Evolutionary conservation across 176 grass and related monocot species (phyloP).

Genomic region (Puya raimondii): DNA sequence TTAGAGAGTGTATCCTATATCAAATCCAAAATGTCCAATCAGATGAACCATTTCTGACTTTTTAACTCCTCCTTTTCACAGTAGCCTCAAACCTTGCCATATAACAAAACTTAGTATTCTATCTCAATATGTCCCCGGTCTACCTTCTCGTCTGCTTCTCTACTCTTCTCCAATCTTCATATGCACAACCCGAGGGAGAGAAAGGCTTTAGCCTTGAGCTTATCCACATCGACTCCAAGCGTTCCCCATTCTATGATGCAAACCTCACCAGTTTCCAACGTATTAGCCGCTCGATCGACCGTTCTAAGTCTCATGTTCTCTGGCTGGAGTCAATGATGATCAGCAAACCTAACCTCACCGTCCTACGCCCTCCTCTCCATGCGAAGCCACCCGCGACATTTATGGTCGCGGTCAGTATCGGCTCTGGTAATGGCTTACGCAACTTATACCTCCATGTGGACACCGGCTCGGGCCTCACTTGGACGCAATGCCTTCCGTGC

Average conservation of each 20-base stretch:
- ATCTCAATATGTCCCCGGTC: not conserved
- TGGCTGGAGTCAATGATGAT: not conserved
- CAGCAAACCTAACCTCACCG: not conserved
- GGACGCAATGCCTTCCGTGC: slow-evolving; percentile 26
- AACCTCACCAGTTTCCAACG: not conserved
- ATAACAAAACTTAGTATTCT: not conserved
- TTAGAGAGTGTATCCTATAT: too few relatives aligned
- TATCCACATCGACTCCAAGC: not conserved
- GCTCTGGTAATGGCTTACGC: not conserved
- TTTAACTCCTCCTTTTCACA: too few relatives aligned
- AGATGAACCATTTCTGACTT: too few relatives aligned
- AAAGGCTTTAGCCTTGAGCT: not conserved
- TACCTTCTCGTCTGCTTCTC: not conserved
- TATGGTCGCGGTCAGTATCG: not conserved
- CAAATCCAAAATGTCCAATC: too few relatives aligned
- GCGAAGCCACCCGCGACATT: not conserved
- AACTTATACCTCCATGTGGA: not conserved
- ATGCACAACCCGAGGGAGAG: not conserved
- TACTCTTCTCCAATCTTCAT: not conserved
- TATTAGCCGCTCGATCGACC: not conserved
- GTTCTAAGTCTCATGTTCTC: not conserved
- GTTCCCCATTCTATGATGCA: not conserved
- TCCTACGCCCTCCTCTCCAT: not conserved
- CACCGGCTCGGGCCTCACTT: slow-evolving; percentile 24
- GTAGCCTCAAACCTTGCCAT: too few relatives aligned